Evolutionary conservation across 148 eudicot genomes (phyloP).

Genomic region (Talinum fruticosum): DNA sequence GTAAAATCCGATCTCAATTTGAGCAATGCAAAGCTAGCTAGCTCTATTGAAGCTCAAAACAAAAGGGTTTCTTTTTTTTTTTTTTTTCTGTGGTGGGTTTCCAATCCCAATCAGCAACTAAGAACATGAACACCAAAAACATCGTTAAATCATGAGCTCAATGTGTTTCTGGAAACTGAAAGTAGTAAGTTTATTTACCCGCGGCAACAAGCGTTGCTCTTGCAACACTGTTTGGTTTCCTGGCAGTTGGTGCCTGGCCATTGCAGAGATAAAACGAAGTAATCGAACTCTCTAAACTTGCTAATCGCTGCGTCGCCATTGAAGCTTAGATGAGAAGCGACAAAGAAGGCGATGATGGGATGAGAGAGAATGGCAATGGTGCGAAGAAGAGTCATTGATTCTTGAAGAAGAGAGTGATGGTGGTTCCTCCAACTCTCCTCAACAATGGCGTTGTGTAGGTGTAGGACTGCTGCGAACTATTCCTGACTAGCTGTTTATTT

Average conservation of each 20-base stretch:
- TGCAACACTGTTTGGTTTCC: constrained; percentile 54
- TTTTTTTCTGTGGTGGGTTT: background rate
- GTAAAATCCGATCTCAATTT: too few species aligned
- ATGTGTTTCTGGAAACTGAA: background rate
- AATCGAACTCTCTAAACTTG: constrained; percentile 81
- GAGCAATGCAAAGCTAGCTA: too few species aligned
- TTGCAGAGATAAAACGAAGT: constrained; percentile 66
- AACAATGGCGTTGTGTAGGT: too few species aligned
- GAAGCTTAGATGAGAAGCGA: constrained; percentile 19
- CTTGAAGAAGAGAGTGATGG: too few species aligned
- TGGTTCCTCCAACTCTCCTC: too few species aligned
- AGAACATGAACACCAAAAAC: background rate
- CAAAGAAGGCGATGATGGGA: background rate
- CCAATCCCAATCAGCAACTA: background rate
- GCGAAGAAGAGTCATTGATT: constrained; percentile 33
- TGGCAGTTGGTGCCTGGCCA: constrained; percentile 88
- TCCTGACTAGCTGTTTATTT: background rate
- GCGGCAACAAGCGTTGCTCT: constrained; percentile 72
- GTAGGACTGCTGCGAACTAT: background rate
- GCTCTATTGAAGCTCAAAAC: too few species aligned
- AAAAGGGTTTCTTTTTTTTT: too few species aligned
- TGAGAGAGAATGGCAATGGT: constrained; percentile 20
- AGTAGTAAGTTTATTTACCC: constrained; percentile 37
- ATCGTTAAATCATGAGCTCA: background rate
- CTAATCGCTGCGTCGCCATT: constrained; percentile 14